Evolutionary conservation across 2,329 filamentous ascomycete genomes (phyloP).

Genomic region (Bipolaris cookei): DNA sequence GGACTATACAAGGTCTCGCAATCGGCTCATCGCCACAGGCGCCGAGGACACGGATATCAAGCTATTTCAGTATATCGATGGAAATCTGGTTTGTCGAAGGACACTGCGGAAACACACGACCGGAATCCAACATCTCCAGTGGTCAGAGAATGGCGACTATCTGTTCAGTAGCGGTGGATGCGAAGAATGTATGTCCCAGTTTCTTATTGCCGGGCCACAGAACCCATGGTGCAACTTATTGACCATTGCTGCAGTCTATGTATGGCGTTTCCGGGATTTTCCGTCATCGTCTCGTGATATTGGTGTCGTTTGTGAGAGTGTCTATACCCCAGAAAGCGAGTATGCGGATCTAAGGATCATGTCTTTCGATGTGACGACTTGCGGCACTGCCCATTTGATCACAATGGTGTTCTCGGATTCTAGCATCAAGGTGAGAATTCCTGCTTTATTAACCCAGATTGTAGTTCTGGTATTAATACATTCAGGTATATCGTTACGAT

Average conservation of each 20-base stretch:
- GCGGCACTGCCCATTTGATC: conserved; percentile 59
- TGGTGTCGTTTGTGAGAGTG: conserved; percentile 60
- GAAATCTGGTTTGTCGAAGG: conserved; percentile 59
- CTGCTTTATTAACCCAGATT: too few relatives aligned
- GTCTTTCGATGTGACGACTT: conserved; percentile 68
- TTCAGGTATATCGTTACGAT: conserved; percentile 55
- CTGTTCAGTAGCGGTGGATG: conserved; percentile 86
- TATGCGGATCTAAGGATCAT: conserved; percentile 77
- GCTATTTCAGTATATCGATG: conserved; percentile 63
- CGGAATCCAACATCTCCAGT: conserved; percentile 81
- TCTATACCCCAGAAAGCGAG: conserved; percentile 57
- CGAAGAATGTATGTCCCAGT: conserved; percentile 65
- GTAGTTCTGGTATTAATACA: conserved; percentile 3
- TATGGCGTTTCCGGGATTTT: conserved; percentile 72
- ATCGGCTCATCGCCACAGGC: conserved; percentile 66
- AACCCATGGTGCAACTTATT: background rate
- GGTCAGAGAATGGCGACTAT: conserved; percentile 69
- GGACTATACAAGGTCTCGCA: conserved; percentile 7
- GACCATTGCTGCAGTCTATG: conserved; percentile 62
- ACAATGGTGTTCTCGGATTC: conserved; percentile 86
- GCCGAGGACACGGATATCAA: conserved; percentile 77
- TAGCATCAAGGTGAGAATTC: conserved; percentile 62
- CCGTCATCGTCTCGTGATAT: conserved; percentile 56
- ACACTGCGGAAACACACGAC: conserved; percentile 79
- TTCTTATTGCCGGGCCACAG: background rate